Conservation (phyloP, 257 asterid species). For the Mentha longifolia region DNA sequence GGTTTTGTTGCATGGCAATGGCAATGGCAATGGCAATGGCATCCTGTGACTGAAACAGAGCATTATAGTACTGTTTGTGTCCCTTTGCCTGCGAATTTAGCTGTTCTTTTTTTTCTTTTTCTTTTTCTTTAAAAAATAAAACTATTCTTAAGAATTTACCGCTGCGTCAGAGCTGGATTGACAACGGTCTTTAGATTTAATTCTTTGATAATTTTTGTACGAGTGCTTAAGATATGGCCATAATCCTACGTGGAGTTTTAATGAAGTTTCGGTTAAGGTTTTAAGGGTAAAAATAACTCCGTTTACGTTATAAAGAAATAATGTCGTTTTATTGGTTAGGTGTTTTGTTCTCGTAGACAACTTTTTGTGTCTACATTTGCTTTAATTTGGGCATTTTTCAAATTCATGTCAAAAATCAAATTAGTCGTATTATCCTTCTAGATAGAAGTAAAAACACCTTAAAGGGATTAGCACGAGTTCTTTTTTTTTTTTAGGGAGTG, state of each 20-base stretch:
- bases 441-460: no score
- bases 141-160: conserved; percentile 12
- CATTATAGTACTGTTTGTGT: conserved; percentile 23
- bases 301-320: no score
- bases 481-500: no score
- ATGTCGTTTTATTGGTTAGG: no score
- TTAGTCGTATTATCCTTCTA: no score
- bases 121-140: background rate
- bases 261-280: background rate
- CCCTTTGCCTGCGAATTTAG: conserved; percentile 36
- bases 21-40: conserved; percentile 22
- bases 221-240: background rate
- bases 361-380: no score
- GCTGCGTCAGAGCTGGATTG: background rate
- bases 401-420: no score
- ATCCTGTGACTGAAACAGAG: conserved; percentile 33
- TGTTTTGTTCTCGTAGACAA: no score
- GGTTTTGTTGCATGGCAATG: conserved; percentile 23
- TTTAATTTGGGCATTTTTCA: no score
- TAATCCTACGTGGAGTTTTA: no score
- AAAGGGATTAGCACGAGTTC: no score
- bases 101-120: conserved; percentile 5
- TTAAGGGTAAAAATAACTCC: no score
- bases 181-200: background rate
- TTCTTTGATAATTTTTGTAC: background rate